Percentiles rank a stretch among this genome's conserved stretches.
Conservation (phyloP, 169 alveolate species). For the Condylostoma magnum region DNA sequence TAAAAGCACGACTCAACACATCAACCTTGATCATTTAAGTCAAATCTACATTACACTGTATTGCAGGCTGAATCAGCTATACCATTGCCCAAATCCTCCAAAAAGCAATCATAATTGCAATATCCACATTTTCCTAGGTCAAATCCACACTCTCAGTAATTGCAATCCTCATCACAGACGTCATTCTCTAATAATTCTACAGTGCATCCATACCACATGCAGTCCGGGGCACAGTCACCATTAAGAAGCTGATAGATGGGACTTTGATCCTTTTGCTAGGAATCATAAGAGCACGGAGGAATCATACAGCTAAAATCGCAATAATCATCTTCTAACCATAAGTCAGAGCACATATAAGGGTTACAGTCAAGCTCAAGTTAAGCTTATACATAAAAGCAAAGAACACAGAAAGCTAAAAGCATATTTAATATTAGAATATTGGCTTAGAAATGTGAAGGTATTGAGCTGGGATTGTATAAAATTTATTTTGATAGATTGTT, state of each 20-base stretch:
- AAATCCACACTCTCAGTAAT: constrained; percentile 1
- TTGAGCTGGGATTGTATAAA: too few relatives aligned
- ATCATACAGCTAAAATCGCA: constrained; percentile 20
- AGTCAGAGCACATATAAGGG: too few relatives aligned
- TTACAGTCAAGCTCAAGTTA: too few relatives aligned
- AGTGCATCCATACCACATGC: too few relatives aligned
- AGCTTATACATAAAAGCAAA: too few relatives aligned
- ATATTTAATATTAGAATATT: too few relatives aligned
- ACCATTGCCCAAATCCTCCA: background rate
- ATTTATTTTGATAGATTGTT: too few relatives aligned
- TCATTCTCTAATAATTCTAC: background rate
- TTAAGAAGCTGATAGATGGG: background rate
- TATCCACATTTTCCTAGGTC: constrained; percentile 25
- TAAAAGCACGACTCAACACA: constrained; percentile 18
- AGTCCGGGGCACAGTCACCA: background rate
- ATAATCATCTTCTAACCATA: background rate
- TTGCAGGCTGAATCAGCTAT: background rate
- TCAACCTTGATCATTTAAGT: background rate
- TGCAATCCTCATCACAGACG: background rate
- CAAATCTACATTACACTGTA: background rate
- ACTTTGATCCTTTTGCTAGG: too few relatives aligned
- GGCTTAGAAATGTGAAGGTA: too few relatives aligned
- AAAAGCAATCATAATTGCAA: constrained; percentile 16
- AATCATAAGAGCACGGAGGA: constrained; percentile 10
- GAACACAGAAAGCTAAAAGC: too few relatives aligned